Percentiles rank a stretch among this genome's conserved stretches.
Conservation (phyloP, 768 basidiomycete species). For the Artomyces pyxidatus region DNA sequence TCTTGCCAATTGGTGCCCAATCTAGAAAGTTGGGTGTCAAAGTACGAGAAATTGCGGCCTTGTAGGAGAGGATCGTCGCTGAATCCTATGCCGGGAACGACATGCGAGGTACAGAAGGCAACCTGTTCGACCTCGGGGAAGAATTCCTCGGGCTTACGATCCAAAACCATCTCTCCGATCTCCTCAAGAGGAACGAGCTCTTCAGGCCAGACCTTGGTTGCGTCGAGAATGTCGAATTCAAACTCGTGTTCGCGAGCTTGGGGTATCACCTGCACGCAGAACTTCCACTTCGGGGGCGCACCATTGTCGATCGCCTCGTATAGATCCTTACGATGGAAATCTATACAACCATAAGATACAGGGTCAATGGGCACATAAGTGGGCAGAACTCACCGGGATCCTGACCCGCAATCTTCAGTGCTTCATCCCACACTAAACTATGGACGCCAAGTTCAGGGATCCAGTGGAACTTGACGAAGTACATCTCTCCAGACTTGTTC, state of each 20-base stretch:
- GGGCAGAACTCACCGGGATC: conserved; percentile 51
- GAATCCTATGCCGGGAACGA: conserved; percentile 51
- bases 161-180: conserved; percentile 68
- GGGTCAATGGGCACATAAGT: background rate
- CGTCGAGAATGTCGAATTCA: conserved; percentile 82
- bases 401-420: conserved; percentile 72
- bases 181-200: conserved; percentile 69
- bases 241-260: conserved; percentile 72
- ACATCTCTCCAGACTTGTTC: conserved; percentile 55
- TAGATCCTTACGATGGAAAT: conserved; percentile 79
- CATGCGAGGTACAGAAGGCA: conserved; percentile 69
- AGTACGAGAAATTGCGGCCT: conserved; percentile 81
- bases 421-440: conserved; percentile 84
- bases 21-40: conserved; percentile 77
- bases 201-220: conserved; percentile 82
- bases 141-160: conserved; percentile 62
- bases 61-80: conserved; percentile 77
- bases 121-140: conserved; percentile 87
- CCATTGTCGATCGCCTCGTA: conserved; percentile 74
- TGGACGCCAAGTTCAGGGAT: conserved; percentile 77
- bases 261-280: conserved; percentile 67
- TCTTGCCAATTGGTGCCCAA: conserved; percentile 77
- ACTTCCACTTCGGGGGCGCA: conserved; percentile 66
- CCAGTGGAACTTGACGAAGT: conserved; percentile 88
- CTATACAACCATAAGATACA: background rate